These are phyloP conservation scores for Monoraphidium neglectum DNA, from an alignment of 139 green algal genomes.

Conservation along the genomic window DNA sequence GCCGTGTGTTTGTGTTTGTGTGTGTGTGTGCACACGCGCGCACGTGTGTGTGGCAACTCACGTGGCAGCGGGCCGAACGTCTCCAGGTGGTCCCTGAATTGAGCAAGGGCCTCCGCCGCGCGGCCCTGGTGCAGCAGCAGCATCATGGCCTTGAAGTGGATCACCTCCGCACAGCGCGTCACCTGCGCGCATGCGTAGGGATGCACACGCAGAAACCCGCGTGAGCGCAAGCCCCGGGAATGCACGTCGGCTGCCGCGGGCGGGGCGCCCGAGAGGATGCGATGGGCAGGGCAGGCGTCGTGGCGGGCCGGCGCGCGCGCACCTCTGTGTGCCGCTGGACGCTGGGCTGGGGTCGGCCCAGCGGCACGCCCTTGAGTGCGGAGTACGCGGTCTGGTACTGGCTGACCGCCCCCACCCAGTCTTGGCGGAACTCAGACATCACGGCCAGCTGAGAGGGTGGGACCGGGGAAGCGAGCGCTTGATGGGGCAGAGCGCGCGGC, in stretches of 20 bases:
- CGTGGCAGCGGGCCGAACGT: constrained; percentile 32
- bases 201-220: too few species aligned
- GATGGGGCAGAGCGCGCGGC: too few species aligned
- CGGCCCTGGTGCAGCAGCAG: constrained; percentile 55
- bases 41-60: background rate
- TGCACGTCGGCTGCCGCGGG: too few species aligned
- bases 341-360: constrained; percentile 11
- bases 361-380: constrained; percentile 28
- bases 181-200: too few species aligned
- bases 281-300: background rate
- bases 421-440: constrained; percentile 59
- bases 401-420: constrained; percentile 50
- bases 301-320: background rate
- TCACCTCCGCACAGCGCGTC: constrained; percentile 41
- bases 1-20: too few species aligned
- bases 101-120: constrained; percentile 42
- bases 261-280: too few species aligned
- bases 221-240: too few species aligned
- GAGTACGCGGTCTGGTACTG: constrained; percentile 52
- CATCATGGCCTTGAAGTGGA: constrained; percentile 65
- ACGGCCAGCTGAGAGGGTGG: constrained; percentile 42
- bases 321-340: constrained; percentile 33
- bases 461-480: too few species aligned
- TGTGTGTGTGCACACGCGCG: too few species aligned
- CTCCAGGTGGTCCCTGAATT: constrained; percentile 40